Evolutionary conservation across 805 yeast species (phyloP).

Genomic region (Cephaloascus albidus): DNA sequence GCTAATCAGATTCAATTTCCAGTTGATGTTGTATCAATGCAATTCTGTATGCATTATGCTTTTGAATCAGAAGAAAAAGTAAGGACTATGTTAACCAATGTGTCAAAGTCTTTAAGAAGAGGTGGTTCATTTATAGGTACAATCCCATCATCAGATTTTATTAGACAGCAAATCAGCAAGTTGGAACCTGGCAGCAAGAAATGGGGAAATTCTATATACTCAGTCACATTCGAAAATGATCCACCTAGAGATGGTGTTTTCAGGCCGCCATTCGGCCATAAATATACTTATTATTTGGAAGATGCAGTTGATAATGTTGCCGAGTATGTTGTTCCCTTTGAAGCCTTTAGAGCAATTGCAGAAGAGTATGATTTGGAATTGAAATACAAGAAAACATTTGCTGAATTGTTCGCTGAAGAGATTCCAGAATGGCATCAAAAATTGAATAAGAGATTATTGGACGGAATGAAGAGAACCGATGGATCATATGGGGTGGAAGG

Average conservation of each 20-base stretch:
- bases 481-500: slow-evolving; percentile 85
- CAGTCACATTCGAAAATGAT: slow-evolving; percentile 68
- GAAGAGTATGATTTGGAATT: slow-evolving; percentile 74
- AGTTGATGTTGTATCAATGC: slow-evolving; percentile 82
- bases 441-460: slow-evolving; percentile 51
- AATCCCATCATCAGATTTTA: slow-evolving; percentile 84
- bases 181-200: slow-evolving; percentile 40
- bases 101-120: slow-evolving; percentile 60
- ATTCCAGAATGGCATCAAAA: slow-evolving; percentile 55
- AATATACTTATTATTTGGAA: slow-evolving; percentile 69
- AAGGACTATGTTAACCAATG: slow-evolving; percentile 61
- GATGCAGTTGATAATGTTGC: slow-evolving; percentile 98
- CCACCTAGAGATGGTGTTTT: slow-evolving; percentile 74
- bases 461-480: slow-evolving; percentile 65
- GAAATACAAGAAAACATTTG: slow-evolving; percentile 65
- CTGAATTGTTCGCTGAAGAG: slow-evolving; percentile 74
- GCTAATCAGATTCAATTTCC: slow-evolving; percentile 65
- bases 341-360: slow-evolving; percentile 72
- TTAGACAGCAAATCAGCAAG: slow-evolving; percentile 54
- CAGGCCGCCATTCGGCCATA: slow-evolving; percentile 71
- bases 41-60: slow-evolving; percentile 92
- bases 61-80: slow-evolving; percentile 81
- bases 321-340: slow-evolving; percentile 94
- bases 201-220: slow-evolving; percentile 84
- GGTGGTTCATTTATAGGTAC: slow-evolving; percentile 94